Evolutionary conservation across 2,329 filamentous ascomycete species (phyloP), one percentile per base, ranked within the genome.

Genomic region (Sporothrix sp.): DNA sequence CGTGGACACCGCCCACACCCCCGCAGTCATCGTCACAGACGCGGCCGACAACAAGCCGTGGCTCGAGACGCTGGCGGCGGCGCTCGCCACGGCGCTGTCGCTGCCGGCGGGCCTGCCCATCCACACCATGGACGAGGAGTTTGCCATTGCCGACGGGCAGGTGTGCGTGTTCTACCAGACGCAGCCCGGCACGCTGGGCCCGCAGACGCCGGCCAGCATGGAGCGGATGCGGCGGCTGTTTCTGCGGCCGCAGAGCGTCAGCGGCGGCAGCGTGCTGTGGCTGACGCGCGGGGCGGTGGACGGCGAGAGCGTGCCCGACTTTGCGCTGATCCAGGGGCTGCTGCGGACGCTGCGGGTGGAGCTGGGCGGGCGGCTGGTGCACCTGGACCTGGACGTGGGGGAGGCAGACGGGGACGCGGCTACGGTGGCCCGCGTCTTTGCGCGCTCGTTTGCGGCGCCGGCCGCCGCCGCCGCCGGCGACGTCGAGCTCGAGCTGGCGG

Each of bases 291-390:
- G 63, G 33, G 52, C 58, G 0, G 53, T 57, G 27, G 39, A 58
- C 9, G 56, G 54, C 47, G 52, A 40, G 4, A 28, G 14, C 13
- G 51, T 60, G 5, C 66, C 66, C 2, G 54, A 60, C 13, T 56
- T 65, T 13, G 60, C 59, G 23, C 57, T 65, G 30, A 57, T 63
- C 27, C 51, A 61, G n/a, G 66, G 66, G 9, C 47, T 68, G 14
- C 57, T 65, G 27, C 58, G 66, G 11, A 60, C 61, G 3, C 56
- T 66, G 21, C 62, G 63, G 11, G 54, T 55, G 55, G 64, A 66
- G 55, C 57, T 56, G 7, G 56, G 52, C 20, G 52, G 52, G 4
- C 43, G 46, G 1, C 46, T 54, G 7, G 44, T 54, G 7, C 54
- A 56, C 18, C 40, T 63, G 25, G 64, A 64, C 44, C 50, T 64